Evolutionary conservation across 768 basidiomycete genomes (phyloP), one percentile per base, ranked within the genome.

Genomic region (Lentinula detonsa): DNA sequence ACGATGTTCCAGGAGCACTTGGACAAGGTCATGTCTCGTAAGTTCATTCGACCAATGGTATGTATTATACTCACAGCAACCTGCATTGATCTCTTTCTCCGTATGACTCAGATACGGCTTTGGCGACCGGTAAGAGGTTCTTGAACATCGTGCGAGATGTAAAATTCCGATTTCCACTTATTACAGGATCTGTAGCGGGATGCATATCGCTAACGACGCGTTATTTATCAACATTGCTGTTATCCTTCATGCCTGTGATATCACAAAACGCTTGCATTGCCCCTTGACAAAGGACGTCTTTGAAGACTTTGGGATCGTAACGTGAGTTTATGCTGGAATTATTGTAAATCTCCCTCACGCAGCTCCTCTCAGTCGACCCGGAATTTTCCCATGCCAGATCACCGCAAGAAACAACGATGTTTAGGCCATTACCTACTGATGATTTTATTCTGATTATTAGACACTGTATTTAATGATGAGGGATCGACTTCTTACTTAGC

Each of bases 161-260:
- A n/a, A n/a, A 42, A 18, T 33, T 60, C 28, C 16, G 16, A 18
- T 8, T 6, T 59, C 35, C 42, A 48, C 28, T 16, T 4, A 37
- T 15, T 52, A n/a, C 42, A 71, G 71, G n/a, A 72, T 72, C 13
- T 76, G 75, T 57, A 64, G 69, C 21, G 75, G 75, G 11, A 63
- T 68, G 39, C 65, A 75, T 57, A 62, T 75, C 9, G 74, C 74
- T 7, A 73, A 73, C 46, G 60, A 69, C 13, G 68, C 70, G n/a
- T 39, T 74, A 49, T 76, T 75, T 57, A 71, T 75, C 56, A 65
- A 70, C 42, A 67, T 74, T 21, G 75, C 75, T 7, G 60, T 63
- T 28, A 51, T 71, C 8, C 67, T 76, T 8, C 73, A 72, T 69
- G 69, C 71, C 5, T 64, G 54, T 42, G 62, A 57, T 34, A 57